phyloP scores from a whole-genome alignment of 2,329 filamentous ascomycete species.

The Bipolaris cookei region DNA sequence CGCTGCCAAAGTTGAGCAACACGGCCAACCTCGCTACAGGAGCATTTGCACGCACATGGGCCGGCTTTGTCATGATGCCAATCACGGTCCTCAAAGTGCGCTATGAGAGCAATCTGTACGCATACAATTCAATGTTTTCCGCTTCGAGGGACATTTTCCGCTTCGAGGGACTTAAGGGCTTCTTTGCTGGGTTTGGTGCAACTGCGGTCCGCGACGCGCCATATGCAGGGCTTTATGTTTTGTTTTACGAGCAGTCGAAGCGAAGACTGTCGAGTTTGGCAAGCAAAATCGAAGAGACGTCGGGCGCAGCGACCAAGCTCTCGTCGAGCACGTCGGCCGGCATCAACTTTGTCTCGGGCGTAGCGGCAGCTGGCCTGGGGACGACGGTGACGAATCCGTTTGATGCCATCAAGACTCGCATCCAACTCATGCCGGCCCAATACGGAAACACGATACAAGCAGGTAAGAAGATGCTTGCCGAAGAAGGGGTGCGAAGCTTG shows the following conservation, averaged over 20 bases:
- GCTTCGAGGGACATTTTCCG: constrained; percentile 77
- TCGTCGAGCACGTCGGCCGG: constrained; percentile 59
- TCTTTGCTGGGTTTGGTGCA: constrained; percentile 93
- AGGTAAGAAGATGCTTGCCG: constrained; percentile 74
- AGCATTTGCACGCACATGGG: constrained; percentile 80
- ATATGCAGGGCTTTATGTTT: constrained; percentile 91
- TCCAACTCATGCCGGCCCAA: constrained; percentile 83
- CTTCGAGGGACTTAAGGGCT: constrained; percentile 77
- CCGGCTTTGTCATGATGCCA: constrained; percentile 92
- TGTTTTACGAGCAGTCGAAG: constrained; percentile 90
- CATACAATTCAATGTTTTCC: constrained; percentile 75
- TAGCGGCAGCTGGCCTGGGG: constrained; percentile 79
- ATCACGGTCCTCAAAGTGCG: constrained; percentile 96
- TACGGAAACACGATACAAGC: constrained; percentile 87
- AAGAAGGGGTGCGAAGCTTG: constrained; percentile 80
- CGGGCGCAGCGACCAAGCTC: constrained; percentile 32
- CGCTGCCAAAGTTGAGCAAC: constrained; percentile 81
- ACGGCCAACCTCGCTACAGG: constrained; percentile 85
- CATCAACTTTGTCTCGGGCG: constrained; percentile 86
- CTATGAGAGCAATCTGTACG: constrained; percentile 87
- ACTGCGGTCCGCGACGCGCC: constrained; percentile 95
- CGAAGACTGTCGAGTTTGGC: constrained; percentile 58
- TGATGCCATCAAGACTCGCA: constrained; percentile 91
- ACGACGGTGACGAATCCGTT: constrained; percentile 95
- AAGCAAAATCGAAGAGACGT: constrained; percentile 38